Conservation (phyloP, 495 filamentous ascomycete species). For the Aspergillus bertholletiae region DNA sequence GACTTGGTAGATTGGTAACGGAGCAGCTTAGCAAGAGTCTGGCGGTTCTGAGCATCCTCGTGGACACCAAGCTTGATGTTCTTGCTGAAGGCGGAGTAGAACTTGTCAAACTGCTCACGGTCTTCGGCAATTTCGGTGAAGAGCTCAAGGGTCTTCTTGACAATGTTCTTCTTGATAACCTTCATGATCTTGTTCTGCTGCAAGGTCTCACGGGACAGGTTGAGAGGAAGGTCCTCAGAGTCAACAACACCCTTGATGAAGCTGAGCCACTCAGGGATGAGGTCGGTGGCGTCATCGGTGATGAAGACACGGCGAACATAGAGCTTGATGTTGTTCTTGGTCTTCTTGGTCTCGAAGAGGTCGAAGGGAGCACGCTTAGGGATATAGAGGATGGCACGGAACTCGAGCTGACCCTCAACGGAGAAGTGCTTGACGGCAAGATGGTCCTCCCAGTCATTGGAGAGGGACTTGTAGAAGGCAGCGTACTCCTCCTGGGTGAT, state of each 20-base stretch:
- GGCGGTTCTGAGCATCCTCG: constrained; percentile 98
- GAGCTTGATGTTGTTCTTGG: constrained; percentile 99
- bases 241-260: constrained; percentile 99
- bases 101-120: constrained; percentile 99
- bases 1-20: constrained; percentile 99
- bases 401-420: constrained; percentile 99
- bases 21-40: constrained; percentile 91
- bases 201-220: constrained; percentile 98
- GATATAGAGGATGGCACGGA: constrained; percentile 98
- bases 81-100: constrained; percentile 99
- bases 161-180: constrained; percentile 99
- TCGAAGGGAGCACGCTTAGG: constrained; percentile 99
- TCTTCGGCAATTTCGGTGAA: constrained; percentile 98
- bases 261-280: constrained; percentile 98
- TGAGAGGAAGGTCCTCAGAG: constrained; percentile 97
- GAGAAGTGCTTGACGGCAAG: constrained; percentile 99
- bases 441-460: constrained; percentile 99
- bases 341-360: constrained; percentile 99
- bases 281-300: constrained; percentile 97
- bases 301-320: constrained; percentile 99
- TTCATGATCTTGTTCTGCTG: constrained; percentile 99
- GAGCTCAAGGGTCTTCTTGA: constrained; percentile 99
- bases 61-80: constrained; percentile 99
- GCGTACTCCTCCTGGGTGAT: constrained; percentile 97
- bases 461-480: constrained; percentile 98